Percentiles rank a stretch among this genome's conserved stretches.
These are phyloP conservation scores for Sugiyamaella lignohabitans DNA, from an alignment of 805 yeast species.

Conservation along the genomic window DNA sequence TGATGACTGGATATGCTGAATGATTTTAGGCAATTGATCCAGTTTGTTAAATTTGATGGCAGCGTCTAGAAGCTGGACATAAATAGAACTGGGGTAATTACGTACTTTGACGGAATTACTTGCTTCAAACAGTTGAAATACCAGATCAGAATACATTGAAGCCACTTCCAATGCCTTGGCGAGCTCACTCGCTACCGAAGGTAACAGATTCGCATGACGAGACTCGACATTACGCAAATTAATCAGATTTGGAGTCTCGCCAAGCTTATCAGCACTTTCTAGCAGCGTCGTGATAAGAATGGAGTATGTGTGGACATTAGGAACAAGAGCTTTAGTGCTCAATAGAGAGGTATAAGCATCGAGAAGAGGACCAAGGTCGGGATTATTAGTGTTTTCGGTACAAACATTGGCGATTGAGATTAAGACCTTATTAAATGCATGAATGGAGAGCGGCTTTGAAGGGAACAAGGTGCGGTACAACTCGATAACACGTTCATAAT, in stretches of 20 bases:
- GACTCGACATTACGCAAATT: not conserved
- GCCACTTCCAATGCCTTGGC: conserved; percentile 12
- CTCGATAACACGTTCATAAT: not conserved
- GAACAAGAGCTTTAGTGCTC: conserved; percentile 17
- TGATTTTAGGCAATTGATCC: not conserved
- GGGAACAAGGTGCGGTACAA: not conserved
- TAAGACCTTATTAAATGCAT: not conserved
- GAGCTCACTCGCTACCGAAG: conserved; percentile 10
- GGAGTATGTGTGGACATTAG: conserved; percentile 26
- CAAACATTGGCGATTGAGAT: not conserved
- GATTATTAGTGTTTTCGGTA: conserved; percentile 2
- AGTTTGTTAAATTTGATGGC: conserved; percentile 14
- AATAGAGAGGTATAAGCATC: conserved; percentile 28
- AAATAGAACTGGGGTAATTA: conserved; percentile 18
- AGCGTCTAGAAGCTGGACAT: conserved; percentile 19
- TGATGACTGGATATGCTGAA: not conserved
- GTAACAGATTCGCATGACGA: conserved; percentile 8
- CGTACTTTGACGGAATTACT: conserved; percentile 21
- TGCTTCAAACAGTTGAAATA: conserved; percentile 29
- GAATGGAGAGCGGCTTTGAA: not conserved
- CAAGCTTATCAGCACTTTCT: conserved; percentile 2
- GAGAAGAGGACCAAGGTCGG: conserved; percentile 23
- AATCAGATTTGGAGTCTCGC: not conserved
- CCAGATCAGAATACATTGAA: conserved; percentile 21
- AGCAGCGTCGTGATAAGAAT: conserved; percentile 24